A percentile compares a stretch with the other conserved stretches of the same genome.
Evolutionary conservation across 176 grass and related monocot species (phyloP).

Genomic region (Triticum urartu): DNA sequence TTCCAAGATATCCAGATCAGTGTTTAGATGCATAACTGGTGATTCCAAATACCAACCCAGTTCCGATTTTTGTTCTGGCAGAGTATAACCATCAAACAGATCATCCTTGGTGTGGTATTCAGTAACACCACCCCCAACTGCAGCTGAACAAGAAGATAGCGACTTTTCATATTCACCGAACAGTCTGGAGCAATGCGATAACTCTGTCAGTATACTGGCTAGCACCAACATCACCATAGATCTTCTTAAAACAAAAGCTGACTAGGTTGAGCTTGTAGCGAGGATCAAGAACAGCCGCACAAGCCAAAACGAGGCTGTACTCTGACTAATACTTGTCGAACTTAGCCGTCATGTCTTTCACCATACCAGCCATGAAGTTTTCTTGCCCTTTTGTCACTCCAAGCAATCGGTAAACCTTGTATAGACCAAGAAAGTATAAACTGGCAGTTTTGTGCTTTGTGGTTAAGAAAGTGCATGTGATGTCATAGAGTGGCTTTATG

Average conservation of each 20-base stretch:
- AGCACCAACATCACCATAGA: constrained; percentile 19
- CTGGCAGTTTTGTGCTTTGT: constrained; percentile 6
- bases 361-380: constrained; percentile 30
- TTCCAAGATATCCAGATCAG: constrained; percentile 22
- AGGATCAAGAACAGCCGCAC: constrained; percentile 31
- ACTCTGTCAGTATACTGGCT: constrained; percentile 7
- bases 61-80: neutral
- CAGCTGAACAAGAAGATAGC: neutral
- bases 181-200: constrained; percentile 11
- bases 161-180: neutral
- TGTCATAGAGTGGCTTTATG: constrained; percentile 30
- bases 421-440: constrained; percentile 38
- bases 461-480: constrained; percentile 23
- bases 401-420: constrained; percentile 24
- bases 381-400: constrained; percentile 12
- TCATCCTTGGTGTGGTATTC: constrained; percentile 29
- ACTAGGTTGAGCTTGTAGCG: constrained; percentile 35
- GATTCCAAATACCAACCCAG: constrained; percentile 32
- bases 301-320: constrained; percentile 6
- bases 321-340: constrained; percentile 32
- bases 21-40: constrained; percentile 16
- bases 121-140: neutral
- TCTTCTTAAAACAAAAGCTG: constrained; percentile 27
- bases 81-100: constrained; percentile 28
- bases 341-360: constrained; percentile 24